Conservation (phyloP, 495 filamentous ascomycete genomes). For the Podospora didyma region DNA sequence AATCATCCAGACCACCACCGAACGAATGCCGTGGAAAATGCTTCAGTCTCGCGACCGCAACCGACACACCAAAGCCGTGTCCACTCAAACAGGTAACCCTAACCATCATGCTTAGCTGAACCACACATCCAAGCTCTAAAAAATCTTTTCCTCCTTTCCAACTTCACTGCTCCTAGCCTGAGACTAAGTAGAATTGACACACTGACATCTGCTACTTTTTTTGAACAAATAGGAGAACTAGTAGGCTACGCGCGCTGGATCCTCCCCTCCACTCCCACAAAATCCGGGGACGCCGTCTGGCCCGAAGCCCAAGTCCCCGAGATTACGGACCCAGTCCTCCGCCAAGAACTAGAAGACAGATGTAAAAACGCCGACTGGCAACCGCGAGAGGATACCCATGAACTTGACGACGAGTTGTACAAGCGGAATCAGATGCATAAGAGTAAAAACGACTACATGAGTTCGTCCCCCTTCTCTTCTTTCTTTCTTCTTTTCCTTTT, state of each 20-base stretch:
- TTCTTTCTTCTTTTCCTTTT: background rate
- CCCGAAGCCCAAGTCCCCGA: slow-evolving; percentile 2
- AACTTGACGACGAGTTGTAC: background rate
- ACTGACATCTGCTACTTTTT: too few species aligned
- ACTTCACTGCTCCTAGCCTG: too few species aligned
- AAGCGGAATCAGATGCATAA: background rate
- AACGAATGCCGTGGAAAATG: background rate
- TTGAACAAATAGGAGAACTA: background rate
- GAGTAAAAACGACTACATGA: background rate
- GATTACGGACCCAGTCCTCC: background rate
- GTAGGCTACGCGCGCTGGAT: slow-evolving; percentile 2
- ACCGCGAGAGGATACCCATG: background rate
- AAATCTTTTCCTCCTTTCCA: too few species aligned
- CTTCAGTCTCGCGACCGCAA: background rate
- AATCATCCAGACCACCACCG: background rate
- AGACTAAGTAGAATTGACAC: too few species aligned
- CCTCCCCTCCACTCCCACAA: background rate
- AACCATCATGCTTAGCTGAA: too few species aligned
- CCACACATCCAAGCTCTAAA: too few species aligned
- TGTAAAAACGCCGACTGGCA: background rate
- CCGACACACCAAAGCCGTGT: slow-evolving; percentile 8
- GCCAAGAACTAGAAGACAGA: background rate
- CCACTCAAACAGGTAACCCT: too few species aligned
- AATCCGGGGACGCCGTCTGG: background rate
- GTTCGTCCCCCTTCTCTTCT: background rate